Base-by-base conservation (phyloP, 257 asterid species). In the Agastache rugosa region DNA sequence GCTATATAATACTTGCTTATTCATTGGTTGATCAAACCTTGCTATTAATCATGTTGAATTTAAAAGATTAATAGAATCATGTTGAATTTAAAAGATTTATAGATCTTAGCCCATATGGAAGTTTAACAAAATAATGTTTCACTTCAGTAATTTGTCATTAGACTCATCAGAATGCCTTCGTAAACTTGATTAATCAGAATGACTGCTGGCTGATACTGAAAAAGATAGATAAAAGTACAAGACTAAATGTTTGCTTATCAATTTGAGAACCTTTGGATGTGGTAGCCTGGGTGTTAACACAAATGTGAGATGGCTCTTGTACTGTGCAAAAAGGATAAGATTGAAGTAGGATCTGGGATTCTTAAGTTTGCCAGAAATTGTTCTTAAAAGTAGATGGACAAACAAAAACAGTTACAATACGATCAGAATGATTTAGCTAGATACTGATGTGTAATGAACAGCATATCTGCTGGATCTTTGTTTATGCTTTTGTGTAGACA, bases 391-490 rank as follows among this genome's bases (percentile, higher is more conserved):
- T 56, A 16, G 44, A 64, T 39, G 39, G 42, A 63, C 27, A 27
- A 42, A 42, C 48, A 67, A 2, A 35, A 25, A 42, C 48, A 61
- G 73, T 50, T 48, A 61, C 45, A n/a, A 10, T 62, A 56, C 34
- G 37, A 66, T 68, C 41, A 23, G 60, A 63, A 69, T 56, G 51
- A 64, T 67, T 63, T 77, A 39, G 34, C 62, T 44, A 73, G 81
- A 34, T 39, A 37, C 23, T 3, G 47, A 61, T 72, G 25, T 44
- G 62, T 64, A 45, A 22, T 53, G 68, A 71, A 66, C 60, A 23
- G 9, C 14, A 50, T 70, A n/a, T 44, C 39, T 35, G 69, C 50
- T 66, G 65, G 48, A 62, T 34, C 23, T 19, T 10, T 31, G 0
- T 39, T 8, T 50, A 60, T 54, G 53, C 48, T 34, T 53, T 65